Evolutionary conservation across 345 rosid species (phyloP), one percentile per base, ranked within the genome.

Genomic region (Rhodamnia rubescens): DNA sequence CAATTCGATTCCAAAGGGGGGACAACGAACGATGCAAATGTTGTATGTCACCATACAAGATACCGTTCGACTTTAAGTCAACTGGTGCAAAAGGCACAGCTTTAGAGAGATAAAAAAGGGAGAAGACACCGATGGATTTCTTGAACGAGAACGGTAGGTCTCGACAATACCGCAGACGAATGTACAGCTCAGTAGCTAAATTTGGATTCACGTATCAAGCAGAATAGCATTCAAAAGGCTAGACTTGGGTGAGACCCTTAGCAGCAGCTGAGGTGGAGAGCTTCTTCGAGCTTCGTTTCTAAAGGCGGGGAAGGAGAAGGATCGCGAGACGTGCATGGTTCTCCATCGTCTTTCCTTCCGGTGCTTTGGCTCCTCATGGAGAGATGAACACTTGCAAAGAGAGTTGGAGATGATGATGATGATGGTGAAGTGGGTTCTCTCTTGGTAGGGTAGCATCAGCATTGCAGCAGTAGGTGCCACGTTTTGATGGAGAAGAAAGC

Each of bases 381-480:
- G 85, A 53, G 90, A 36, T 36, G 80, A 21, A n/a, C n/a, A 20
- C 80, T 4, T 9, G 80, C 47, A n/a, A 69, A 69, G 42, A 29
- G 75, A 16, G 11, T 2, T 16, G 75, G 22, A 0, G 42, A 16
- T 7, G 52, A 11, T 18, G 58, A 8, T 24, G 80, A 0, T 69
- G 80, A 9, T 36, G 80, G 80, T 1, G 26, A 36, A 61, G 88
- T 11, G n/a, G 22, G 57, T 53, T 50, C 85, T 83, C 50, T 64
- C 32, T 58, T 78, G 64, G 24, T 75, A 50, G 85, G 81, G 85
- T 24, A 93, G 92, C 32, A 85, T 89, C 47, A 94, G 89, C 96
- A 93, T 94, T 87, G 98, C 94, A 51, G 96, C 98, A 6, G 94
- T 90, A 4, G 97, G 97, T 8, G 95, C 92, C 95, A 93, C 93